Base-by-base conservation (phyloP, 2,329 filamentous ascomycete species). In the Lecanicillium sp. region DNA sequence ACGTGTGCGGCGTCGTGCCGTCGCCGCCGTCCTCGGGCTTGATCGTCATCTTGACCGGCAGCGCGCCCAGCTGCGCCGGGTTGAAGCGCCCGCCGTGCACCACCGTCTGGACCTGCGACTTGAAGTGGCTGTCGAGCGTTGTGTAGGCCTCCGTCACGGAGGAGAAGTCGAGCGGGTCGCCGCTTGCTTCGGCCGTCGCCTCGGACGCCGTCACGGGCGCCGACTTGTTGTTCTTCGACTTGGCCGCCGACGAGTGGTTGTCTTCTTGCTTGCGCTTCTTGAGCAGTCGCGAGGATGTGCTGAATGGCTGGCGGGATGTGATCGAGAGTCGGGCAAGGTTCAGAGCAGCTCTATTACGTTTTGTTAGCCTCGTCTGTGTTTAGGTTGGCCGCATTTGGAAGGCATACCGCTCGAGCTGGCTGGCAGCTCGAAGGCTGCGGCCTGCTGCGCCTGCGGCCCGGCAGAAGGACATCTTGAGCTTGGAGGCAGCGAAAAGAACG, bases 51-150 rank as follows among this genome's bases (percentile, higher is more conserved):
- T 50, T 29, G 22, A 75, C 64, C 18, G 54, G 51, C 28, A 75
- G 57, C 15, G 62, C 57, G 46, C 71, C 71, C 36, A 77, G 58
- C 39, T 52, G 53, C 48, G 68, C 65, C 6, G 68, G 65, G 61
- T 70, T 71, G 65, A 74, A 75, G 42, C 69, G 66, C 19, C 69
- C 69, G 46, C 69, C 71, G 46, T 59, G 54, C 12, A 60, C 50
- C 47, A 62, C 52, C 25, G 56, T 47, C 19, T 62, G 60, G 30
- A 73, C 54, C 48, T 65, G 62, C 43, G 66, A 58, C 42, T 50
- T 51, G 58, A 64, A 70, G 56, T 67, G 64, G 37, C 58, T 52
- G 40, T 66, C 65, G 29, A 63, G 54, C 42, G 60, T 57, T 15
- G 49, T 44, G 43, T 67, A 63, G 17, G 65, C 66, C n/a, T 62